These are phyloP conservation scores for Teratosphaeria destructans DNA, from an alignment of 2,329 filamentous ascomycete species.

Conservation along the genomic window DNA sequence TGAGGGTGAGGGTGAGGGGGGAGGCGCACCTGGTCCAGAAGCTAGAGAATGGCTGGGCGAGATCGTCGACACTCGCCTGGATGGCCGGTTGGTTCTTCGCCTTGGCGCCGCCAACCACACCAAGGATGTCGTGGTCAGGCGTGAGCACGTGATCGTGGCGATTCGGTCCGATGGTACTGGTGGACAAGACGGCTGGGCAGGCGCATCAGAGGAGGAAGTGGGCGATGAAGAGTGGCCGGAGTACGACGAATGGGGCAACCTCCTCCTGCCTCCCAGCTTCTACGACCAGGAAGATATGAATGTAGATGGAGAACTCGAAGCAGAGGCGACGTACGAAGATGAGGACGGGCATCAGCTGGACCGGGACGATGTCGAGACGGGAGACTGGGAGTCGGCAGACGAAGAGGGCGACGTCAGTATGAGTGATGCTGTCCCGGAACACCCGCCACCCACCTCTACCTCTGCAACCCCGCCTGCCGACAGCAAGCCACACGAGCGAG, in stretches of 20 bases:
- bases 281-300: neutral
- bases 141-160: slow-evolving; percentile 41
- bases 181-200: slow-evolving; percentile 11
- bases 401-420: slow-evolving; percentile 16
- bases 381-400: slow-evolving; percentile 31
- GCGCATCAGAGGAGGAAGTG: slow-evolving; percentile 18
- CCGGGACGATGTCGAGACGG: slow-evolving; percentile 33
- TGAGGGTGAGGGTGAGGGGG: neutral
- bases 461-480: slow-evolving; percentile 11
- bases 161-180: slow-evolving; percentile 28
- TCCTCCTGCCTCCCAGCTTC: neutral
- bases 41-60: slow-evolving; percentile 45
- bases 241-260: neutral
- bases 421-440: slow-evolving; percentile 11
- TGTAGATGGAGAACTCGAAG: neutral
- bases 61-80: slow-evolving; percentile 43
- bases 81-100: slow-evolving; percentile 45
- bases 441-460: slow-evolving; percentile 13
- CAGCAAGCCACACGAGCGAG: neutral
- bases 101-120: slow-evolving; percentile 41
- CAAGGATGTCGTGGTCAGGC: slow-evolving; percentile 38
- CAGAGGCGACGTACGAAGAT: slow-evolving; percentile 30
- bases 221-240: slow-evolving; percentile 16
- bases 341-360: slow-evolving; percentile 34
- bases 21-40: neutral